A percentile compares a stretch with the other conserved stretches of the same genome.
These are phyloP conservation scores for Septoria petroselini DNA, from an alignment of 2,329 filamentous ascomycete genomes.

Conservation along the genomic window DNA sequence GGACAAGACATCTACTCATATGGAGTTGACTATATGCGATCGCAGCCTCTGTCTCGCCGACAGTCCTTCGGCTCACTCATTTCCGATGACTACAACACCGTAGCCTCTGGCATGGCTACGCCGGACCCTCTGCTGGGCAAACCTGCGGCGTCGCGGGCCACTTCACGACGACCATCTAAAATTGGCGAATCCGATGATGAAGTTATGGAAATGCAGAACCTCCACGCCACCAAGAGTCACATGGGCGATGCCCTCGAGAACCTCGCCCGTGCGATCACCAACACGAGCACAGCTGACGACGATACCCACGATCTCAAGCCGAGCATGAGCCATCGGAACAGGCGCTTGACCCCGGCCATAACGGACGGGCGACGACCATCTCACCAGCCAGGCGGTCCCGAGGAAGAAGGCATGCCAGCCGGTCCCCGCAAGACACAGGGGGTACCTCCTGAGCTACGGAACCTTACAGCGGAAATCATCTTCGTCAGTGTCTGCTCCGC, in stretches of 20 bases:
- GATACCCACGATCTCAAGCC: conserved; percentile 13
- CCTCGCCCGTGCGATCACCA: conserved; percentile 19
- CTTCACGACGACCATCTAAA: conserved; percentile 12
- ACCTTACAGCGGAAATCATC: conserved; percentile 42
- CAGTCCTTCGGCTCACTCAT: conserved; percentile 11
- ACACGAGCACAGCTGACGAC: conserved; percentile 12
- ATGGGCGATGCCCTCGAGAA: conserved; percentile 26
- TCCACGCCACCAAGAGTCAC: conserved; percentile 13
- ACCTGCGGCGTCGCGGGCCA: conserved; percentile 8
- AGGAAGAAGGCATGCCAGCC: conserved; percentile 14
- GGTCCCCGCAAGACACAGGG: conserved; percentile 23
- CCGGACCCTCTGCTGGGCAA: conserved; percentile 20
- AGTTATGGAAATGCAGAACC: conserved; percentile 15
- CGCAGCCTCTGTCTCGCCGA: conserved; percentile 13
- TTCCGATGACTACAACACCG: conserved; percentile 15
- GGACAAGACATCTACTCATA: conserved; percentile 14
- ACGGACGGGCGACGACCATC: conserved; percentile 18
- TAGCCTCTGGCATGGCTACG: conserved; percentile 18
- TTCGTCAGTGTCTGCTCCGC: conserved; percentile 45
- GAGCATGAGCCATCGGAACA: conserved; percentile 12
- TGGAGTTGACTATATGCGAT: conserved; percentile 20
- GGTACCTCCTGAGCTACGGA: conserved; percentile 42
- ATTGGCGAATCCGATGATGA: conserved; percentile 18
- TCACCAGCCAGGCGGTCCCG: conserved; percentile 8
- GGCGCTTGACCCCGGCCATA: conserved; percentile 15